A percentile compares a stretch with the other conserved stretches of the same genome.
phyloP scores from a whole-genome alignment of 1,139 yeast genomes.

The Kodamaea fungicola region DNA sequence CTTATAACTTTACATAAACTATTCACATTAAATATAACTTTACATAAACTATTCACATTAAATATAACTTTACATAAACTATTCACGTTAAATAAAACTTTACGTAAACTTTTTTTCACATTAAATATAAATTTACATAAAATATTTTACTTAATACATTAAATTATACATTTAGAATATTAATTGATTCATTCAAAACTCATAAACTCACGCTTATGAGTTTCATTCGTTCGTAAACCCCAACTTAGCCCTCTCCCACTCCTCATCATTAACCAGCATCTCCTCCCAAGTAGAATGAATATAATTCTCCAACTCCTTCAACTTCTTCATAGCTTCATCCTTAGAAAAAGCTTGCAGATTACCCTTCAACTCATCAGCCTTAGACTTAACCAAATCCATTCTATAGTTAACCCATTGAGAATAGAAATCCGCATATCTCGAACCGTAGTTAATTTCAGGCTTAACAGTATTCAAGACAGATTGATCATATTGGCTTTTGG shows the following conservation, averaged over 20 bases:
- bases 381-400: constrained; percentile 30
- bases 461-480: constrained; percentile 35
- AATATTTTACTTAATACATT: too few species aligned
- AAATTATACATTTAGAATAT: too few species aligned
- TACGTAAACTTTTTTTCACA: too few species aligned
- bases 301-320: constrained; percentile 39
- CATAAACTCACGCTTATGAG: too few species aligned
- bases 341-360: constrained; percentile 38
- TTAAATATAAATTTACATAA: too few species aligned
- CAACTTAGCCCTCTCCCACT: constrained; percentile 14
- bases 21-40: too few species aligned
- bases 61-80: too few species aligned
- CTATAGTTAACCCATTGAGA: constrained; percentile 32
- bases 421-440: constrained; percentile 32
- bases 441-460: constrained; percentile 37
- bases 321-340: constrained; percentile 28
- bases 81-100: too few species aligned
- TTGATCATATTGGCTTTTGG: constrained; percentile 22
- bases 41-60: too few species aligned
- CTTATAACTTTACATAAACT: too few species aligned
- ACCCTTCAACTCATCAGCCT: constrained; percentile 21
- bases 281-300: constrained; percentile 41
- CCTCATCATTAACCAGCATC: constrained; percentile 39
- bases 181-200: too few species aligned
- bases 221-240: too few species aligned